A percentile compares a stretch with the other conserved stretches of the same genome.
Evolutionary conservation across 2,329 filamentous ascomycete genomes (phyloP).

Genomic region (Cercospora zeae-maydis): DNA sequence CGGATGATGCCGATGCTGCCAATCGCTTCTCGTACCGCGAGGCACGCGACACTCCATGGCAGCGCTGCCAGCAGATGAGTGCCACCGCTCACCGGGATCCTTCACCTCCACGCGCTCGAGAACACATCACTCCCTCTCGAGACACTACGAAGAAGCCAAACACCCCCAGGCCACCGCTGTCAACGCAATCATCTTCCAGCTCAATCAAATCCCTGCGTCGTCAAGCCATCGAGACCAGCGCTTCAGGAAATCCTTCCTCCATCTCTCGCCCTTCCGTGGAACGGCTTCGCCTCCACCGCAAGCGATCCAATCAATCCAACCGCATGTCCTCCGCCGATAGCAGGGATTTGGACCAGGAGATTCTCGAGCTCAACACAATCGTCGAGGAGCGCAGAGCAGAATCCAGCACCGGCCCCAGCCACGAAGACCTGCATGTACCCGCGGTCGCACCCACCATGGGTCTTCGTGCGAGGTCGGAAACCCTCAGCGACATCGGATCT

Average conservation of each 20-base stretch:
- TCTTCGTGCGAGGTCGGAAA: constrained; percentile 47
- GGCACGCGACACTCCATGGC: constrained; percentile 16
- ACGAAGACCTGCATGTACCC: constrained; percentile 41
- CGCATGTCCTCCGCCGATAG: constrained; percentile 15
- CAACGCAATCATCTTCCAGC: constrained; percentile 28
- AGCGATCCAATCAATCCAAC: constrained; percentile 31
- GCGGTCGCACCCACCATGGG: constrained; percentile 46
- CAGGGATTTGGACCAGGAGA: constrained; percentile 43
- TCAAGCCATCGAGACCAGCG: constrained; percentile 28
- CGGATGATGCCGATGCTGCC: background rate
- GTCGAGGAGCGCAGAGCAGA: constrained; percentile 47
- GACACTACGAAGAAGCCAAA: background rate
- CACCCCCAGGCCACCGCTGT: constrained; percentile 14
- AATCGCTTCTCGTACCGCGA: constrained; percentile 12
- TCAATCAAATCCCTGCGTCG: constrained; percentile 38
- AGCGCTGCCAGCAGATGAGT: constrained; percentile 16
- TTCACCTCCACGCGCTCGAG: background rate
- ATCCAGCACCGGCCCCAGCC: constrained; percentile 26
- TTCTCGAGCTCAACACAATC: constrained; percentile 49
- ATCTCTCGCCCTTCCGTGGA: constrained; percentile 28
- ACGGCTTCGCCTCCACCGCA: constrained; percentile 37
- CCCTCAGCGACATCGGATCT: constrained; percentile 48
- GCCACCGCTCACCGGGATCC: constrained; percentile 3
- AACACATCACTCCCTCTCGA: background rate
- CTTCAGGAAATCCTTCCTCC: constrained; percentile 12